Conservation (phyloP, 176 grass and related monocot species). For the Triticum turgidum region DNA sequence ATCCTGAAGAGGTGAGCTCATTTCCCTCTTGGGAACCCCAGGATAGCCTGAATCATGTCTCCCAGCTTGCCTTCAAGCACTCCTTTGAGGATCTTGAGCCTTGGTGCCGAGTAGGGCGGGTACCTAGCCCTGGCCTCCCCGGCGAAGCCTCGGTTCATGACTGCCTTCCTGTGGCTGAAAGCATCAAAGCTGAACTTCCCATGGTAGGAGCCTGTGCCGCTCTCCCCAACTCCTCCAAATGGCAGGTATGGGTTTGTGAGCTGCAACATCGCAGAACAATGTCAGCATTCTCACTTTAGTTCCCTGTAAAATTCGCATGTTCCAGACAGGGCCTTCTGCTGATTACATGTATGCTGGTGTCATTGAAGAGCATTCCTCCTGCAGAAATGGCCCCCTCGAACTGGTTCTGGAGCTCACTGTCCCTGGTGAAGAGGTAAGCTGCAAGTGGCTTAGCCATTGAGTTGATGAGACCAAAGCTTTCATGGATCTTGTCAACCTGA, state of each 20-base stretch:
- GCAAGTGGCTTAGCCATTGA: constrained; percentile 73
- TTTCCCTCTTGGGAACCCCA: constrained; percentile 44
- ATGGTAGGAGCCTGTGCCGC: constrained; percentile 72
- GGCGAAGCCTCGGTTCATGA: constrained; percentile 48
- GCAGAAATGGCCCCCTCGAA: constrained; percentile 56
- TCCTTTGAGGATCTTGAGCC: constrained; percentile 57
- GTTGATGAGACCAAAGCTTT: constrained; percentile 71
- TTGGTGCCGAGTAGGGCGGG: constrained; percentile 57
- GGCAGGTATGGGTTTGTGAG: constrained; percentile 60
- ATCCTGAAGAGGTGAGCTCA: background rate
- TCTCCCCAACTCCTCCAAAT: constrained; percentile 82
- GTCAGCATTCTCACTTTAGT: background rate
- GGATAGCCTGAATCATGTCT: constrained; percentile 43
- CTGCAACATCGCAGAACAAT: constrained; percentile 21
- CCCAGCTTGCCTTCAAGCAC: constrained; percentile 52
- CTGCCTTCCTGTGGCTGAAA: constrained; percentile 69
- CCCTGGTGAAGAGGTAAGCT: constrained; percentile 79
- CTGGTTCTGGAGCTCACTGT: constrained; percentile 53
- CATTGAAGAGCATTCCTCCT: constrained; percentile 74
- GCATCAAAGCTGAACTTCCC: constrained; percentile 84
- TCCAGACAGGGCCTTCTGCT: background rate
- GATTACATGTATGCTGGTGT: constrained; percentile 61
- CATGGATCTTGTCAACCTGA: constrained; percentile 73
- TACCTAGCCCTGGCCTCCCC: constrained; percentile 56
- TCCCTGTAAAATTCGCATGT: background rate